Conservation (phyloP, 2,329 filamentous ascomycete genomes). For the Diplodia corticola region DNA sequence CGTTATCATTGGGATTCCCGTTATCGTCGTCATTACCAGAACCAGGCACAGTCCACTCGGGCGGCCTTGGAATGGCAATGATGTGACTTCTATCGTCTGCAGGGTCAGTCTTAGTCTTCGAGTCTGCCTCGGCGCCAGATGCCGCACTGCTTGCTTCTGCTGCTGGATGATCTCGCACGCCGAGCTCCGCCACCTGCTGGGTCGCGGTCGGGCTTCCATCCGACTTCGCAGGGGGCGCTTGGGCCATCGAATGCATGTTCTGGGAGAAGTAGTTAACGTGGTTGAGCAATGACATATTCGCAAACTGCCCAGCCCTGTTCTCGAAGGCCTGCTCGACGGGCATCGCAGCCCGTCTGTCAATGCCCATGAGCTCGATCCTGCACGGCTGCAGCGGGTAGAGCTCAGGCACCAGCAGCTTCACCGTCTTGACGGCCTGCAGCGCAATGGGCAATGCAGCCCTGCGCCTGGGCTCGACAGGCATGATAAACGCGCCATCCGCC, state of each 20-base stretch:
- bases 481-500: conserved; percentile 67
- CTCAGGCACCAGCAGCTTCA: conserved; percentile 68
- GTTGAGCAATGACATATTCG: conserved; percentile 66
- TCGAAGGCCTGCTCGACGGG: conserved; percentile 66
- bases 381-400: conserved; percentile 72
- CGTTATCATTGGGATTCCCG: conserved; percentile 41
- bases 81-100: conserved; percentile 61
- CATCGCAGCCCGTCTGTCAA: conserved; percentile 60
- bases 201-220: background rate
- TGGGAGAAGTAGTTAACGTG: conserved; percentile 74
- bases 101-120: background rate
- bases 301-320: conserved; percentile 57
- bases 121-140: background rate
- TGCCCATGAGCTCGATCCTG: conserved; percentile 65
- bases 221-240: background rate
- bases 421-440: conserved; percentile 62
- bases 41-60: conserved; percentile 62
- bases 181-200: background rate
- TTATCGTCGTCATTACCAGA: conserved; percentile 35
- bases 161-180: background rate
- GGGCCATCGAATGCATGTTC: conserved; percentile 69
- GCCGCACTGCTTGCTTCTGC: background rate
- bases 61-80: conserved; percentile 70
- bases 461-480: conserved; percentile 68
- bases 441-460: conserved; percentile 60